Base-by-base conservation (phyloP, 352 stramenopile species). In the Pythium brachiatum region DNA sequence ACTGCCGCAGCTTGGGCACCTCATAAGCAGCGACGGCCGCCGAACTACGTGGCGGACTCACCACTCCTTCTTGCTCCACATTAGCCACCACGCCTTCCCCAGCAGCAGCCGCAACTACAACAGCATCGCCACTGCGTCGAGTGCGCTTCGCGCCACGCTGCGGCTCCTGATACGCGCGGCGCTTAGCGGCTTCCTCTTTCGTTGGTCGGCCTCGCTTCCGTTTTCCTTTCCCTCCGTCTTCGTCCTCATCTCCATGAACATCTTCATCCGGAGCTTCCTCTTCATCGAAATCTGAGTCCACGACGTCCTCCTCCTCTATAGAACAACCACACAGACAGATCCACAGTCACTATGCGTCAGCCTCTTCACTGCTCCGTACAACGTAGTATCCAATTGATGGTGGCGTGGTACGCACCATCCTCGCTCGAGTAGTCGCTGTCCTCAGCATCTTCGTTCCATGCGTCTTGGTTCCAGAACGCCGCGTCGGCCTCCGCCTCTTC, bases 391-490 rank as follows among this genome's bases (percentile, higher is more conserved):
- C 41, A 46, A 23, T n/a, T 29, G 39, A n/a, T 60, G 23, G 26
- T 8, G 31, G 31, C 31, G 31, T 34, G 4, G 12, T 44, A 50
- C 64, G 25, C 43, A 94, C 86, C 86, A 74, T 84, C 88, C 79
- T 97, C 89, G 1, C 83, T 94, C 20, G 81, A 89, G 72, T 96
- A 97, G 64, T 97, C 89, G 13, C 82, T 87, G 69, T 92, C 83
- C 46, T 94, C 81, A 25, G 70, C 88, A 27, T 92, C 83, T 57
- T 96, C 89, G 32, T 81, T 72, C 89, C 89, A 97, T 21, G 83
- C 89, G 7, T 81, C 67, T 72, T 97, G 88, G 11, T 78, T 76
- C 89, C 89, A 97, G 67, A 97, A 97, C 20, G 83, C 81, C 51
- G 89, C 83, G 54, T 97, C 89, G 0, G 87, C 87, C 60, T 97